Conservation (phyloP, 192 early-diverging fungal species). For the Linnemannia elongata region DNA sequence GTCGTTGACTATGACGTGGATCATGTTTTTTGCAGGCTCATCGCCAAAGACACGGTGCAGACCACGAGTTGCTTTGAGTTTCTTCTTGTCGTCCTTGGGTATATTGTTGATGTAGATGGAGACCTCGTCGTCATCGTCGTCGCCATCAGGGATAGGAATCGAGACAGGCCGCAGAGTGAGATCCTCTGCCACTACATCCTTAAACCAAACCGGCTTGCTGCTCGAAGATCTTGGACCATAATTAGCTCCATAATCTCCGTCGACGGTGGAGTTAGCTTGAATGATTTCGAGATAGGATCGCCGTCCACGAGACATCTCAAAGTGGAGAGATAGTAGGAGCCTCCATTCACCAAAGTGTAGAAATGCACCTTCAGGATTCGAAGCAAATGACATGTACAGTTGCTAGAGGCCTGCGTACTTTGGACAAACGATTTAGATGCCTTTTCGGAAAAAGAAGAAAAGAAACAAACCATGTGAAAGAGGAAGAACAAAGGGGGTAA, state of each 20-base stretch:
- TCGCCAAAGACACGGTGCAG: conserved; percentile 12
- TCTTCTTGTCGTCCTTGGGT: conserved; percentile 16
- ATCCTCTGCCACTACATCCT: conserved; percentile 1
- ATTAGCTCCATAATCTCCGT: not conserved
- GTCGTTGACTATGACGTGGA: conserved; percentile 5
- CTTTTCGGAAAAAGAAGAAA: no score
- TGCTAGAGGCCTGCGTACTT: no score
- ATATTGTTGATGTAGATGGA: conserved; percentile 15
- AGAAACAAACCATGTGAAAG: no score
- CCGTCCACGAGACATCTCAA: conserved; percentile 15
- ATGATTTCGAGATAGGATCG: conserved; percentile 6
- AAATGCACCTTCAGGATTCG: no score
- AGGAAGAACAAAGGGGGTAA: no score
- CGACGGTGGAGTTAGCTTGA: conserved; percentile 18
- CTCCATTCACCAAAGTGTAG: no score
- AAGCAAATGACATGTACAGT: no score
- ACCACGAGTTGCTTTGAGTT: conserved; percentile 18
- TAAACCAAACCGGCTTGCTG: conserved; percentile 9
- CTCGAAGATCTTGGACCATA: conserved; percentile 9
- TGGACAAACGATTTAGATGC: no score
- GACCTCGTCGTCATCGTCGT: conserved; percentile 14
- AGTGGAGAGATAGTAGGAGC: not conserved
- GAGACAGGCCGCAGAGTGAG: conserved; percentile 12
- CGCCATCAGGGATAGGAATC: conserved; percentile 18
- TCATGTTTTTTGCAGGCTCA: conserved; percentile 15